These are phyloP conservation scores for Schrenkiella parvula DNA, from an alignment of 345 rosid species.

Conservation along the genomic window DNA sequence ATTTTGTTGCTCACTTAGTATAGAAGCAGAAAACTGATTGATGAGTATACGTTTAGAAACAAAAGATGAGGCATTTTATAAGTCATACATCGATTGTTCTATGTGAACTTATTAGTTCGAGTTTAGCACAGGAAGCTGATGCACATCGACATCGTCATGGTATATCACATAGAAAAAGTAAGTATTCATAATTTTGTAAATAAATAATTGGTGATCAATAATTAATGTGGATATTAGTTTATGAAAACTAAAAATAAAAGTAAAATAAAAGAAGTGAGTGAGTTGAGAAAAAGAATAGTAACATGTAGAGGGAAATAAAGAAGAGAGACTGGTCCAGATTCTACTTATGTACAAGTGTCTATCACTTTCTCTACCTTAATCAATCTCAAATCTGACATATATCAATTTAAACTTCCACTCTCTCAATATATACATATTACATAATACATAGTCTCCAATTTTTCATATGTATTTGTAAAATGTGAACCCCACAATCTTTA, in stretches of 20 bases:
- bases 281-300: constrained; percentile 24
- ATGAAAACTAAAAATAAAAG: not conserved
- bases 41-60: not conserved
- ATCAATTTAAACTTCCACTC: constrained; percentile 13
- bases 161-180: not conserved
- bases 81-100: not conserved
- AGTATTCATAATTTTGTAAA: not conserved
- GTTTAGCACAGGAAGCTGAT: not conserved
- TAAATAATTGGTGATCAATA: not conserved
- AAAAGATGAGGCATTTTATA: not conserved
- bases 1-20: not conserved
- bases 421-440: no score
- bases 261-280: not conserved
- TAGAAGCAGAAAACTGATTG: not conserved
- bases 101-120: not conserved
- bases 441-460: constrained; percentile 1
- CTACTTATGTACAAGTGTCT: constrained; percentile 8
- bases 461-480: constrained; percentile 12
- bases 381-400: constrained; percentile 17
- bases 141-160: not conserved
- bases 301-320: not conserved
- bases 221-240: not conserved
- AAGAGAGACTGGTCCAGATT: constrained; percentile 29
- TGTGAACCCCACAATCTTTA: constrained; percentile 17
- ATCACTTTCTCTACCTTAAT: constrained; percentile 29